Conservation (phyloP, 2,329 filamentous ascomycete species). For the Acarospora socialis region DNA sequence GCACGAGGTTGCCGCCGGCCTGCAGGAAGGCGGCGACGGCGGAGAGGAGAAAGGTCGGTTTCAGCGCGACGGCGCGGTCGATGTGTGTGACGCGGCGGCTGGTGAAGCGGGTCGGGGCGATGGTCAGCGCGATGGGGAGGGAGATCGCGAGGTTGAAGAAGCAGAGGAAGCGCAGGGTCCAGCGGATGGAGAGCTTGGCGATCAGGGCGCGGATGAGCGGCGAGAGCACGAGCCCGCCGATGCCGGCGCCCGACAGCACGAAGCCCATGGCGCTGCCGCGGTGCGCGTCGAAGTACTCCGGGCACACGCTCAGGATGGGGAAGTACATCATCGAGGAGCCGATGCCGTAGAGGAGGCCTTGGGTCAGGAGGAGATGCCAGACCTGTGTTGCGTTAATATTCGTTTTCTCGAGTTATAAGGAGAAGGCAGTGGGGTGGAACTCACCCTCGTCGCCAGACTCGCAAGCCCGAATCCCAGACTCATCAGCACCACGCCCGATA, state of each 20-base stretch:
- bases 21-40: slow-evolving; percentile 28
- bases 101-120: slow-evolving; percentile 27
- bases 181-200: slow-evolving; percentile 28
- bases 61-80: slow-evolving; percentile 23
- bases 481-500: slow-evolving; percentile 29
- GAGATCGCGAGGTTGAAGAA: slow-evolving; percentile 25
- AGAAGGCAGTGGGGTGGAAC: too few species aligned
- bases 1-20: slow-evolving; percentile 32
- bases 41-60: slow-evolving; percentile 29
- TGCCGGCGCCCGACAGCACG: slow-evolving; percentile 25
- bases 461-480: slow-evolving; percentile 31
- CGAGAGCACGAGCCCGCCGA: slow-evolving; percentile 30
- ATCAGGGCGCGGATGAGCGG: slow-evolving; percentile 29
- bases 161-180: slow-evolving; percentile 30
- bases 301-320: slow-evolving; percentile 31
- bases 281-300: slow-evolving; percentile 36
- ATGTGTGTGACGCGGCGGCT: slow-evolving; percentile 25
- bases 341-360: slow-evolving; percentile 30
- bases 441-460: slow-evolving; percentile 19
- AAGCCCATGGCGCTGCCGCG: slow-evolving; percentile 34
- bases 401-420: too few species aligned
- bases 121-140: slow-evolving; percentile 27
- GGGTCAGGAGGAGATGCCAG: slow-evolving; percentile 31
- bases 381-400: too few species aligned
- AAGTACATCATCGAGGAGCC: slow-evolving; percentile 33